Evolutionary conservation across 2,329 filamentous ascomycete species (phyloP), one percentile per base, ranked within the genome.

Genomic region (Aspergillus pseudoterreus): DNA sequence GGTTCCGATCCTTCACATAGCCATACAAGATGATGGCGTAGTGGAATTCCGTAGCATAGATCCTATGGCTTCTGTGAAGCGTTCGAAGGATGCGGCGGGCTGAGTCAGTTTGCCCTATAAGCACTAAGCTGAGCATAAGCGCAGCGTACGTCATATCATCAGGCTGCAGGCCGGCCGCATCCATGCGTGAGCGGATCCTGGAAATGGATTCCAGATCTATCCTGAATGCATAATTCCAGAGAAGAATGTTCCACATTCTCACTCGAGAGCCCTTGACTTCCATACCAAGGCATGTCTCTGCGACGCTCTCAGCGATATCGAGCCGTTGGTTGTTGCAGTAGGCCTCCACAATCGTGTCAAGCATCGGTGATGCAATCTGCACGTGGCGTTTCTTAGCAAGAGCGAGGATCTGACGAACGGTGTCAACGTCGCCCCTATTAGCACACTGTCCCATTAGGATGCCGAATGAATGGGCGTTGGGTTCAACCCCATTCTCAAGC

Each of bases 181-280:
- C 69, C 82, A 88, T 87, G 49, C 74, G 73, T 27, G 71, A 69
- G 57, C 84, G 81, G 3, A 82, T 67, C 48, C 76, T 73, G 56
- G 80, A 76, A 14, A 80, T 75, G n/a, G 75, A 75, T 19, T 74
- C 65, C 24, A 84, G 61, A 54, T 87, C 79, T 50, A 86, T 81
- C 6, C 81, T 78, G 50, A 82, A 73, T 6, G 88, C 88, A 66
- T 90, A 80, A 54, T 86, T 82, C 50, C 80, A 78, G 4, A 96
- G 74, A 30, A 96, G 72, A 48, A 83, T 78, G 64, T 96, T 96
- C 88, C 89, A 96, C 63, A 90, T 82, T 30, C 78, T 75, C 2
- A 84, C 84, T 19, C 80, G 74, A 1, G 78, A 74, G 1, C 82
- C 78, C 15, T 76, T 65, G 1, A 83, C 66, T 12, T 75, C 72